Conservation (phyloP, 2,329 filamentous ascomycete genomes). For the Xylariales sp. region DNA sequence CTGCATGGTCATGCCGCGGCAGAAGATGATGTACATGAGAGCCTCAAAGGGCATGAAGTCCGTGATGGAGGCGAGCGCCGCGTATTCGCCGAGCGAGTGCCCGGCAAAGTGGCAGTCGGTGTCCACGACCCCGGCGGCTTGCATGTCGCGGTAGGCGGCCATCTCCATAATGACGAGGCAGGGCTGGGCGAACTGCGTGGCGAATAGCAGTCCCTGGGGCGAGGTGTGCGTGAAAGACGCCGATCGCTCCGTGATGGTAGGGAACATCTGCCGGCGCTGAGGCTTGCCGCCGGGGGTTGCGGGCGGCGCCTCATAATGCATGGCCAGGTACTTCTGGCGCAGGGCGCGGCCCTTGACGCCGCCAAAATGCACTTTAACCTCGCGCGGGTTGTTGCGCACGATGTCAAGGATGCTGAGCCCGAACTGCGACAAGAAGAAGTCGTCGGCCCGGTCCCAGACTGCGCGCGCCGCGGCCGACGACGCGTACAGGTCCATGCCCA, state of each 20-base stretch:
- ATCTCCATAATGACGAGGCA: slow-evolving; percentile 24
- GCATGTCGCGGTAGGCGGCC: slow-evolving; percentile 22
- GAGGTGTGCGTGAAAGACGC: slow-evolving; percentile 21
- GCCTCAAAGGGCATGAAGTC: slow-evolving; percentile 22
- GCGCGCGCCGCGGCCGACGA: slow-evolving; percentile 21
- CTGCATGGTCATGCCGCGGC: slow-evolving; percentile 29
- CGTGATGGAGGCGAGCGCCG: slow-evolving; percentile 19
- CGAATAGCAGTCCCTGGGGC: slow-evolving; percentile 22
- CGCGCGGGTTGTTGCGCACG: slow-evolving; percentile 31
- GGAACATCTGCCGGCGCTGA: slow-evolving; percentile 14
- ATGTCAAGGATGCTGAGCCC: slow-evolving; percentile 29
- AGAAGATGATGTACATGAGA: slow-evolving; percentile 22
- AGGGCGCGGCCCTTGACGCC: slow-evolving; percentile 25
- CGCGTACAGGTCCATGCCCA: slow-evolving; percentile 39
- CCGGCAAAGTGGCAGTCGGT: slow-evolving; percentile 20
- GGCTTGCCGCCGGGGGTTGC: slow-evolving; percentile 13
- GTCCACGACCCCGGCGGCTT: slow-evolving; percentile 20
- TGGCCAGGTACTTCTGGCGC: slow-evolving; percentile 27
- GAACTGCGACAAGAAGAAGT: slow-evolving; percentile 22
- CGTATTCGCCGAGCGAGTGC: slow-evolving; percentile 28
- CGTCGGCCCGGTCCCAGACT: slow-evolving; percentile 32
- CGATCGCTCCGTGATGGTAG: slow-evolving; percentile 15
- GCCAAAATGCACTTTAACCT: slow-evolving; percentile 30
- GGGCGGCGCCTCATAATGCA: slow-evolving; percentile 13
- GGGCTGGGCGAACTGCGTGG: slow-evolving; percentile 30